Evolutionary conservation across 2,329 filamentous ascomycete species (phyloP).

Genomic region (Cadophora luteo-olivacea): DNA sequence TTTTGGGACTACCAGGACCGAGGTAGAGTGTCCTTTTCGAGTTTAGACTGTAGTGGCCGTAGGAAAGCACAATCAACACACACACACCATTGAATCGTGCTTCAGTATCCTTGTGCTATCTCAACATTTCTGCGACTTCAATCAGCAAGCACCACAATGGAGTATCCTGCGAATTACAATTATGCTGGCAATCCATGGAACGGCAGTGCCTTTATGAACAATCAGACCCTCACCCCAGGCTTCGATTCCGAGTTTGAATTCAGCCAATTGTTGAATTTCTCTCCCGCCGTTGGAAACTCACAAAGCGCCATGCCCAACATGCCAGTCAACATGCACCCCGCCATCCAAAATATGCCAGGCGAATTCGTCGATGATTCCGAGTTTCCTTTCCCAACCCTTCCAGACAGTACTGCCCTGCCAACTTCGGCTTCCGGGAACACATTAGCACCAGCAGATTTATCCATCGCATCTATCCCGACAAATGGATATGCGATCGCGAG

Average conservation of each 20-base stretch:
- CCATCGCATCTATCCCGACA: neutral
- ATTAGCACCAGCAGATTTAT: neutral
- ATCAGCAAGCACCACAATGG: neutral
- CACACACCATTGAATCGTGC: neutral
- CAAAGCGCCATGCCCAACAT: conserved; percentile 1
- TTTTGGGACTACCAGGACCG: neutral
- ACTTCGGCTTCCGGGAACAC: neutral
- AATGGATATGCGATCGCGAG: neutral
- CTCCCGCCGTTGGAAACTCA: neutral
- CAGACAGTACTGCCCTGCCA: neutral
- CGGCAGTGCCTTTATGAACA: neutral
- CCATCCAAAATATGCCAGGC: neutral
- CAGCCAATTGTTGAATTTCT: conserved; percentile 3
- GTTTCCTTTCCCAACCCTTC: conserved; percentile 2
- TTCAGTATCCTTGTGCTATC: neutral
- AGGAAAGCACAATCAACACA: neutral
- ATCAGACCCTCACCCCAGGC: neutral
- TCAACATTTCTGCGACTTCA: neutral
- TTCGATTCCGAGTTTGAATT: neutral
- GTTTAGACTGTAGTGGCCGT: neutral
- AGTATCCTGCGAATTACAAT: neutral
- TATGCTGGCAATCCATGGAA: neutral
- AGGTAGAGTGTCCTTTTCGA: neutral
- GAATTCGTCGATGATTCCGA: neutral
- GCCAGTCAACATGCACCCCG: neutral